phyloP scores from a whole-genome alignment of 2,329 filamentous ascomycete genomes.

The Fusarium pilosicola region DNA sequence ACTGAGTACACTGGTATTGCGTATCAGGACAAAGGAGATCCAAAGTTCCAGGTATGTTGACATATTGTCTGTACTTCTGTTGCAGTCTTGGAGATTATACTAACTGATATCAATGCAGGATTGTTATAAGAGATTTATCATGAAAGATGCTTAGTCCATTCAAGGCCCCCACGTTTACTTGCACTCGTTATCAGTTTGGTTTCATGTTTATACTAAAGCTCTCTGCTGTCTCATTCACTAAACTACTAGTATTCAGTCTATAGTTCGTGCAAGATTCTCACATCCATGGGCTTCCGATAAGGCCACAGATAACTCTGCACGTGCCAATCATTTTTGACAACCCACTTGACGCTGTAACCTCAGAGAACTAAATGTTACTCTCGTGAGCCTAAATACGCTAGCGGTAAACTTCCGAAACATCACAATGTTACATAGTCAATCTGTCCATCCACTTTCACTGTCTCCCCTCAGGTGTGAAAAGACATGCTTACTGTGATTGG shows the following conservation, averaged over 20 bases:
- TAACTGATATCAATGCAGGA: not conserved
- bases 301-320: accelerated
- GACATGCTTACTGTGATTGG: not conserved
- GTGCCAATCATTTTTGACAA: not conserved
- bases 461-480: not conserved
- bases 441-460: not conserved
- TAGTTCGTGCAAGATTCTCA: not conserved
- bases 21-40: not conserved
- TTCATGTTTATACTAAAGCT: too few species aligned
- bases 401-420: not conserved
- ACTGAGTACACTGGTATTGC: not conserved
- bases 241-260: too few species aligned
- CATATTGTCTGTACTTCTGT: too few species aligned
- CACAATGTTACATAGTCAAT: not conserved
- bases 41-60: not conserved
- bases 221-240: too few species aligned
- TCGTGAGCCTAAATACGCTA: not conserved
- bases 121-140: not conserved
- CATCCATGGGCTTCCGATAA: accelerated
- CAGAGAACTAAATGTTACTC: accelerated
- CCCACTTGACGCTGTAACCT: not conserved
- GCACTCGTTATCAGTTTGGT: too few species aligned
- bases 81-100: not conserved
- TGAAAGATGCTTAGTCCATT: not conserved
- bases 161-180: too few species aligned